Conservation (phyloP, 164 flowering plant species). For the Sedum album region DNA sequence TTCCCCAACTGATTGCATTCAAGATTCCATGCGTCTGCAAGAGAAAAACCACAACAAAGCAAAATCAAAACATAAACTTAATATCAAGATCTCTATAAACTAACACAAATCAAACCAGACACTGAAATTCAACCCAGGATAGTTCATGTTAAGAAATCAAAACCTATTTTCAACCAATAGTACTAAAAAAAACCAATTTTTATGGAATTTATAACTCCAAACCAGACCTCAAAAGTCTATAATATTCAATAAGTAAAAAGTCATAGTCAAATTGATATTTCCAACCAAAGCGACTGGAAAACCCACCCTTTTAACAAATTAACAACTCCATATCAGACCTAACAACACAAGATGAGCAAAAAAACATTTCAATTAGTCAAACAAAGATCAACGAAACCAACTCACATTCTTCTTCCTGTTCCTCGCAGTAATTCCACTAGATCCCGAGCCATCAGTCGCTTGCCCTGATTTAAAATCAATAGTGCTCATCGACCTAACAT, state of each 20-base stretch:
- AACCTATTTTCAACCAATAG: background rate
- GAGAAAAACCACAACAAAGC: no score
- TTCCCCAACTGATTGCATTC: no score
- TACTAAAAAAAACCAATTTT: background rate
- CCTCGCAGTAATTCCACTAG: background rate
- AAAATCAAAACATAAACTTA: background rate
- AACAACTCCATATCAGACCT: no score
- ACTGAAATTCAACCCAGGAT: no score
- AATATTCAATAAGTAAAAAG: no score
- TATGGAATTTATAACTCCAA: background rate
- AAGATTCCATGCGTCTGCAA: no score
- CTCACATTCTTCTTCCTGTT: conserved; percentile 7
- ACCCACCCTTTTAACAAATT: no score
- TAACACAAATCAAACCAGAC: no score
- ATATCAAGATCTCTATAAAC: background rate
- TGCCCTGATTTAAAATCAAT: conserved; percentile 21
- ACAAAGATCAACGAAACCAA: no score
- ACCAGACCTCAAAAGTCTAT: no score
- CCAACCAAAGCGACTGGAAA: no score
- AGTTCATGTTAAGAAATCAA: background rate
- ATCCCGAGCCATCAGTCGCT: conserved; percentile 7
- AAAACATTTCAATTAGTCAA: background rate
- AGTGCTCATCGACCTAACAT: conserved; percentile 16
- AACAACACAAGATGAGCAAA: background rate
- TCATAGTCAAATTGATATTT: no score